phyloP scores from a whole-genome alignment of 1,284 basidiomycete species.

The Pyrrhoderma lamaoense region DNA sequence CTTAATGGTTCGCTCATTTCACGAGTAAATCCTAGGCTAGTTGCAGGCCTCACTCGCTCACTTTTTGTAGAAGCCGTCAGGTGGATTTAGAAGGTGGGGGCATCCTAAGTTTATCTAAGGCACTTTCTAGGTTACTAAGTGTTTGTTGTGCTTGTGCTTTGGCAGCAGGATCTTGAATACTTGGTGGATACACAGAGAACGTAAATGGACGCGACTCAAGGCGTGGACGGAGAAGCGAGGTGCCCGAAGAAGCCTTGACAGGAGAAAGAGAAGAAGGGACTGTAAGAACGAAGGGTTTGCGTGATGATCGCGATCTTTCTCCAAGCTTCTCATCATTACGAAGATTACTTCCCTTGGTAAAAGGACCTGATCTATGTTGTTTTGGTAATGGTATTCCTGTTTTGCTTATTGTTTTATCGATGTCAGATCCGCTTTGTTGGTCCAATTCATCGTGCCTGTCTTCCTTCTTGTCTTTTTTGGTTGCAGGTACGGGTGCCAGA shows the following conservation, averaged over 20 bases:
- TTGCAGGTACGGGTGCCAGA: not conserved
- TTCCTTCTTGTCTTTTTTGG: not conserved
- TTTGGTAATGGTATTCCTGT: not conserved
- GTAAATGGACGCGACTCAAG: constrained; percentile 1
- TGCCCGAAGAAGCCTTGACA: constrained; percentile 2
- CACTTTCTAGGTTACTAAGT: constrained; percentile 11
- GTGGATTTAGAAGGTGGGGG: constrained; percentile 14
- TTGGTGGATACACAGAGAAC: constrained; percentile 15
- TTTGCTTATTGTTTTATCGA: not conserved
- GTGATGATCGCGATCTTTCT: not conserved
- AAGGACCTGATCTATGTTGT: too few relatives aligned
- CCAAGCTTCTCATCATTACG: too few relatives aligned
- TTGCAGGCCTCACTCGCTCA: constrained; percentile 11
- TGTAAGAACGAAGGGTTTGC: constrained; percentile 16
- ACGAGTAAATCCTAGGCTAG: constrained; percentile 16
- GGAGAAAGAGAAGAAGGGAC: constrained; percentile 17
- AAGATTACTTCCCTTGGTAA: too few relatives aligned
- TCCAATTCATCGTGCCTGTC: not conserved
- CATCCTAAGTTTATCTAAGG: constrained; percentile 15
- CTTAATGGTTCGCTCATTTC: constrained; percentile 8
- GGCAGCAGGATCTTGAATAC: constrained; percentile 8
- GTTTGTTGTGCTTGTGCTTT: constrained; percentile 7
- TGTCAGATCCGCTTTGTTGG: not conserved
- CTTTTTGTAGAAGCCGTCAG: not conserved
- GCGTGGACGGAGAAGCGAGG: not conserved